Percentiles rank a stretch among this genome's conserved stretches.
These are phyloP conservation scores for Candolleomyces eurysporus DNA, from an alignment of 768 basidiomycete species.

Conservation along the genomic window DNA sequence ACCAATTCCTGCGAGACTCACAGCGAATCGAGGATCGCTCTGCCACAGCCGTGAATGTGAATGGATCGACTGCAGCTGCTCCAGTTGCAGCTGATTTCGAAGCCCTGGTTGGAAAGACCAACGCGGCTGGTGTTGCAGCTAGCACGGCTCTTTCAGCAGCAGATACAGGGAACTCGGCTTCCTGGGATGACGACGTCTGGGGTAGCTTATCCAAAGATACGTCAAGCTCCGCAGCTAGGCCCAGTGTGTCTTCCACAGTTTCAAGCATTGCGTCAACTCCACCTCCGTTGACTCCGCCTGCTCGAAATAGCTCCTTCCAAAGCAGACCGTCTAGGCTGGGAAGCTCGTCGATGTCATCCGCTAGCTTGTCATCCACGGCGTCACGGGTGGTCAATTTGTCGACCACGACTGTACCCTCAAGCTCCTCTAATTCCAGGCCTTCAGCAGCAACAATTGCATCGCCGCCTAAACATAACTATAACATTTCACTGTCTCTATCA, in stretches of 20 bases:
- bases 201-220: constrained; percentile 64
- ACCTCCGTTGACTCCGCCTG: constrained; percentile 18
- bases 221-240: constrained; percentile 8
- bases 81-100: constrained; percentile 75
- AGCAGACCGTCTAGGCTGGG: constrained; percentile 40
- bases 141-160: constrained; percentile 39
- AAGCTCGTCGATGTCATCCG: constrained; percentile 27
- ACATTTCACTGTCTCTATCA: constrained; percentile 15
- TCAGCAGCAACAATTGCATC: constrained; percentile 7
- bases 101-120: constrained; percentile 69
- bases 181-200: constrained; percentile 87
- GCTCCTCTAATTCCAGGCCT: constrained; percentile 2
- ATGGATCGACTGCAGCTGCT: constrained; percentile 23
- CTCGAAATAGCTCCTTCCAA: constrained; percentile 25
- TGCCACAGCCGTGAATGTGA: constrained; percentile 43
- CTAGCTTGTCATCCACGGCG: constrained; percentile 11
- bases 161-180: constrained; percentile 35
- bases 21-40: constrained; percentile 85
- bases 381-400: constrained; percentile 4
- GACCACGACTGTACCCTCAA: neutral
- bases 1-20: constrained; percentile 89
- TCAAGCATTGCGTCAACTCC: constrained; percentile 12
- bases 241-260: neutral
- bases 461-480: constrained; percentile 27
- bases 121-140: neutral